Base-by-base conservation (phyloP, 2,329 filamentous ascomycete species). In the Fusarium pilosicola region DNA sequence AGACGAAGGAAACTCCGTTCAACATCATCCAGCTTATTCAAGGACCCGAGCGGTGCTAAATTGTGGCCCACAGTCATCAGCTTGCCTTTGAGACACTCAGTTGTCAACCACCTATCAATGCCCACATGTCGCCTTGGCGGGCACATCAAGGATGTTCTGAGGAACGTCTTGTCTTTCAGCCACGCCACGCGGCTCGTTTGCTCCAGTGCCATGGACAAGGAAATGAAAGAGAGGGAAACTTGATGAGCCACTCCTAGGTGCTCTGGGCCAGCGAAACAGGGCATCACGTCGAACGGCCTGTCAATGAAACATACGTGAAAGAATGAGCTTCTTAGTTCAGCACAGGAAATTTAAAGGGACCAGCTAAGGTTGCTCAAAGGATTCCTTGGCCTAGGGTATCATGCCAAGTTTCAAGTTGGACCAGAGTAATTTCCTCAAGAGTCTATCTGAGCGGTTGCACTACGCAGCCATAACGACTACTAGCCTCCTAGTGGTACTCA, bases 381-480 rank as follows among this genome's bases (percentile, higher is more conserved):
- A 42, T 49, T 66, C 14, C 41, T 48, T 42, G 38, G 34, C 56
- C 30, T 22, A 71, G 45, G 18, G 56, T 46, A 65, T 68, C 58
- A 55, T 61, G 49, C 62, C 49, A 64, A 60, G 66, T 74, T 74
- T 74, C 71, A 71, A 55, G 38, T 48, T 71, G 71, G 71, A 61
- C 62, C 71, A 61, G 14, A 20, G 60, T 61, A 71, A 74, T 71
- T 62, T 74, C 71, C 66, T 72, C 26, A 36, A 36, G 34, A 46
- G 38, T 48, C 30, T 57, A 55, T 51, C 49, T 46, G 46, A 66
- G 44, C 52, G 26, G 48, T 45, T 58, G 62, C 49, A 39, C 46
- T 52, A 51, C 48, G 34, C 26, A 39, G 20, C 54, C 49, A 48
- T 55, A 49, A 41, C 49, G 41, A 26, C 17, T 26, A 41, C 67